Evolutionary conservation across 106 monocot species (phyloP), one percentile per base, ranked within the genome.

Genomic region (Apostasia ramifera): DNA sequence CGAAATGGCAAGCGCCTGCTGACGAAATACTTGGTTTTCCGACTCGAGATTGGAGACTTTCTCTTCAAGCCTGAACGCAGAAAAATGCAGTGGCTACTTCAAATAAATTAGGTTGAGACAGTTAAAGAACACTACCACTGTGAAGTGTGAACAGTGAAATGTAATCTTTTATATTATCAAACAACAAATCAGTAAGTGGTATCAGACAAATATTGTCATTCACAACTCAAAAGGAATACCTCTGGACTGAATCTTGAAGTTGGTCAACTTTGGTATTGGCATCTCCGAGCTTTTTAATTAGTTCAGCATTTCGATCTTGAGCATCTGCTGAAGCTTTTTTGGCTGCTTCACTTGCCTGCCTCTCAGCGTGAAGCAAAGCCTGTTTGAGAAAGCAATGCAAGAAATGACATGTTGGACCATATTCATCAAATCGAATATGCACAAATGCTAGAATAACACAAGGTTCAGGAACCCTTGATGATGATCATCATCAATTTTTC

Each of bases 21-120:
- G 91, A 57, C 89, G 86, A 73, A 94, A 86, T 41, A 94, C 90
- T 87, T 94, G 79, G 50, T 87, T 87, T 71, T 94, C 94, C 39
- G 86, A 84, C 73, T 94, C 90, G 39, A 90, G 69, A 66, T 90
- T 90, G 58, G 90, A 78, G 46, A 83, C 59, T 48, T 85, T 94
- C 64, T 94, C 94, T 73, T 94, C 90, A 58, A 94, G 84, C 67
- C 90, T 94, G 63, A 59, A 12, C 11, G 5, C 7, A 62, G 8
- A 42, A 64, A 73, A 64, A 44, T 15, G 1, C 2, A 64, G n/a
- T 39, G 8, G 39, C n/a, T 44, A 72, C 15, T 26, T 73, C 56
- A 66, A 55, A 51, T 3, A 63, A 44, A 55, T 61, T 8, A 73
- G 44, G 43, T 8, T 12, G 40, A 48, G 5, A 48, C 7, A 52